These are phyloP conservation scores for Puccinia brachypodii DNA, from an alignment of 1,284 basidiomycete species.

Conservation along the genomic window DNA sequence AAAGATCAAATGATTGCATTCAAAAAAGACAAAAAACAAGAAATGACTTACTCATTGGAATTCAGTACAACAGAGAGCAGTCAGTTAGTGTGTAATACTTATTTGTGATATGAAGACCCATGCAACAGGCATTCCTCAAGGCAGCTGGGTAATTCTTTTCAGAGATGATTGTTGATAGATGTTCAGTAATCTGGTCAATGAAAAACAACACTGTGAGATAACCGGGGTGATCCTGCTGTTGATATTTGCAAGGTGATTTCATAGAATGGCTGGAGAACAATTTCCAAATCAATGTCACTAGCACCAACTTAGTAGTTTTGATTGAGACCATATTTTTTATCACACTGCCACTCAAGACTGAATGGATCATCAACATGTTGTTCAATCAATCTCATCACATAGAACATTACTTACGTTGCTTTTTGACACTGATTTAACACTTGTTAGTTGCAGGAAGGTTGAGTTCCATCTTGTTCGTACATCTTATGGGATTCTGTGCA, in stretches of 20 bases:
- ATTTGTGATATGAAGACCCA: constrained; percentile 1
- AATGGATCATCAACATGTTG: neutral
- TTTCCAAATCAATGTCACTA: neutral
- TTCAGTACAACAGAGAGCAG: neutral
- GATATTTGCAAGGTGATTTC: constrained; percentile 2
- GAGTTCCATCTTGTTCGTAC: constrained; percentile 1
- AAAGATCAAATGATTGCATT: neutral
- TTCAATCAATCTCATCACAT: neutral
- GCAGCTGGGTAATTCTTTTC: neutral
- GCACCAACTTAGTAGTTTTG: neutral
- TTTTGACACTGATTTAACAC: neutral
- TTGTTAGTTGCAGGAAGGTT: neutral
- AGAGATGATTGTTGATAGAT: neutral
- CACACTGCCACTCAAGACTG: constrained; percentile 6
- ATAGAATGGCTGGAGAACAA: neutral
- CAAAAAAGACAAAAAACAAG: neutral
- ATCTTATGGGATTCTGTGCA: neutral
- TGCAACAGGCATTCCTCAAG: neutral
- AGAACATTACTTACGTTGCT: neutral
- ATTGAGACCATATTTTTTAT: neutral
- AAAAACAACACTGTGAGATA: neutral
- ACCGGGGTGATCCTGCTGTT: neutral
- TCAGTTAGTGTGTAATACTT: constrained; percentile 9
- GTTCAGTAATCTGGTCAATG: neutral
- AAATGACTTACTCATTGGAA: constrained; percentile 5